Percentiles rank a stretch among this genome's conserved stretches.
phyloP scores from a whole-genome alignment of 2,329 filamentous ascomycete genomes.

The Alternaria hordeiaustralica region DNA sequence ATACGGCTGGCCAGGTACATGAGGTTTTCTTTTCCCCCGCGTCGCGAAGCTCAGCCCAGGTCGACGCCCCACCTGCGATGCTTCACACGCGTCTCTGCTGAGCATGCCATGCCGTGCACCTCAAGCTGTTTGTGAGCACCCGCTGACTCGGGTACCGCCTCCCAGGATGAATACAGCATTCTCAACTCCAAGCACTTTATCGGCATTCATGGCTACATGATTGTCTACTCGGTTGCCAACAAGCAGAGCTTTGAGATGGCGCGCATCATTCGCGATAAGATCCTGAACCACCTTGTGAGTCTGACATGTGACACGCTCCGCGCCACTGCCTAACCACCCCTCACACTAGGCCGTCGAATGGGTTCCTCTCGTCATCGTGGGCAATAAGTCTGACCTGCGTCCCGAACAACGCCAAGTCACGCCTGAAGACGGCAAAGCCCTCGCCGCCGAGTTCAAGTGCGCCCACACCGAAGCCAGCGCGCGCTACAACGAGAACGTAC shows the following conservation, averaged over 20 bases:
- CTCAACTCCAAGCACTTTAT: slow-evolving; percentile 99
- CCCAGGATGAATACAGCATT: slow-evolving; percentile 95
- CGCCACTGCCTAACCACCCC: slow-evolving; percentile 16
- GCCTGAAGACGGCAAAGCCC: slow-evolving; percentile 80
- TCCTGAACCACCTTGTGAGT: slow-evolving; percentile 89
- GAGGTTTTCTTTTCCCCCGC: slow-evolving; percentile 27
- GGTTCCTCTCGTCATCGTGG: slow-evolving; percentile 92
- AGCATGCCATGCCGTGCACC: background rate
- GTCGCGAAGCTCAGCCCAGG: slow-evolving; percentile 16
- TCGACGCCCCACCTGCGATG: slow-evolving; percentile 20
- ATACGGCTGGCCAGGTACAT: slow-evolving; percentile 89
- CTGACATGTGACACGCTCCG: background rate
- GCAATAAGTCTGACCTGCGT: slow-evolving; percentile 94
- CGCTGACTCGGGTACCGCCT: slow-evolving; percentile 28
- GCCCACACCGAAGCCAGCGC: slow-evolving; percentile 95
- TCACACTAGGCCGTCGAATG: slow-evolving; percentile 78
- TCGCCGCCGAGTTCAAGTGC: slow-evolving; percentile 87
- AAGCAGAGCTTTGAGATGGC: slow-evolving; percentile 98
- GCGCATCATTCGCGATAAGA: slow-evolving; percentile 93
- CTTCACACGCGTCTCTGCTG: slow-evolving; percentile 1
- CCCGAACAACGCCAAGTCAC: slow-evolving; percentile 92
- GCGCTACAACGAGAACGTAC: slow-evolving; percentile 91
- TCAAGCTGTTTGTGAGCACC: slow-evolving; percentile 15
- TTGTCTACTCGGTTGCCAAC: slow-evolving; percentile 96
- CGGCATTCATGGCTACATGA: slow-evolving; percentile 97